Percentiles rank a stretch among this genome's conserved stretches.
Conservation (phyloP, 257 asterid genomes). For the Fraxinus excelsior region DNA sequence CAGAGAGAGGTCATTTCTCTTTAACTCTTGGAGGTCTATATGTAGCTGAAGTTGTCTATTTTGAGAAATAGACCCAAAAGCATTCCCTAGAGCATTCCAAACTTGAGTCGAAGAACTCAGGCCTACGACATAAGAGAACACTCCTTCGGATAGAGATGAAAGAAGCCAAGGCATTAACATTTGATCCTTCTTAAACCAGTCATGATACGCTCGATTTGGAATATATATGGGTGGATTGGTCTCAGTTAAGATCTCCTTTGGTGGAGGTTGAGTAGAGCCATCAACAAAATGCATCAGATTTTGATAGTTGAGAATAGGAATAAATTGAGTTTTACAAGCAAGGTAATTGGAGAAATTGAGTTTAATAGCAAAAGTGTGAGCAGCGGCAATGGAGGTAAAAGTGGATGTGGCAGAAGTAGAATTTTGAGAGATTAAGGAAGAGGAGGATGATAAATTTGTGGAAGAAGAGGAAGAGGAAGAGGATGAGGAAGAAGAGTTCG, state of each 20-base stretch:
- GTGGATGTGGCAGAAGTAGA: too few relatives aligned
- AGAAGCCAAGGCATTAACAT: background rate
- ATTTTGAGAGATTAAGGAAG: too few relatives aligned
- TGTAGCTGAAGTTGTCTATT: slow-evolving; percentile 6
- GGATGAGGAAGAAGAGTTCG: too few relatives aligned
- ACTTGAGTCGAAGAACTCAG: background rate
- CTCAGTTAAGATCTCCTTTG: background rate
- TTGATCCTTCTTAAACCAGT: too few relatives aligned
- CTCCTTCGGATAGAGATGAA: background rate
- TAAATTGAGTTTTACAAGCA: background rate
- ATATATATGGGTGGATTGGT: too few relatives aligned
- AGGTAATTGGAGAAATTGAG: too few relatives aligned
- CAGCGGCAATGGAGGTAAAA: too few relatives aligned
- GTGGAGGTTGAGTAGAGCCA: background rate
- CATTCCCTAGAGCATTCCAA: slow-evolving; percentile 1
- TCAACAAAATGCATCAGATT: background rate
- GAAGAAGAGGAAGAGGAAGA: too few relatives aligned
- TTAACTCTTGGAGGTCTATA: slow-evolving; percentile 1
- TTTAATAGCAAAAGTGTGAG: too few relatives aligned
- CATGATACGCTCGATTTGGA: too few relatives aligned
- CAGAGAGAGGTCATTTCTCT: background rate
- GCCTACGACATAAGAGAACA: slow-evolving; percentile 7
- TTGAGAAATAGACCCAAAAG: slow-evolving; percentile 1
- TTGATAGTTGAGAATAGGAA: background rate
- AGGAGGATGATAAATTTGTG: too few relatives aligned